Conservation (phyloP, 208 protist genomes). For the Acanthamoeba quina region DNA sequence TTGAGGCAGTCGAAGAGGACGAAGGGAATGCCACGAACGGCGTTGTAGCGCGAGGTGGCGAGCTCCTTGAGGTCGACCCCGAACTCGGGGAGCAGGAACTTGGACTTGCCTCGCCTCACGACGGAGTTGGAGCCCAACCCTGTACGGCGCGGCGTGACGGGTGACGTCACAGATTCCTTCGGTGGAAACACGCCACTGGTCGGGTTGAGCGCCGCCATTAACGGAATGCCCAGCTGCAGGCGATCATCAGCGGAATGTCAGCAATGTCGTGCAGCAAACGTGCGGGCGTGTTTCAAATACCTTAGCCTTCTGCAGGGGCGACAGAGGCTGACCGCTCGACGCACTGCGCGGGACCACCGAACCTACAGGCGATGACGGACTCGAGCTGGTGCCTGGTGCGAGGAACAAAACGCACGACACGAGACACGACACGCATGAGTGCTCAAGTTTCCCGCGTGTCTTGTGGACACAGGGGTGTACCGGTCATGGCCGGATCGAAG, state of each 20-base stretch:
- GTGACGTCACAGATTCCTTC: neutral
- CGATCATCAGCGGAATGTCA: neutral
- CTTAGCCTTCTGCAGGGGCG: neutral
- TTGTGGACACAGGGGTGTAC: neutral
- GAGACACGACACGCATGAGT: too few species aligned
- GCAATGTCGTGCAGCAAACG: neutral
- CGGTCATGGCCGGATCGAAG: neutral
- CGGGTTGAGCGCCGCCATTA: neutral
- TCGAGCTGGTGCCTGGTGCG: neutral
- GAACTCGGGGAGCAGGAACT: conserved; percentile 3
- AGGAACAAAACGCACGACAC: neutral
- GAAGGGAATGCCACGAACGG: neutral
- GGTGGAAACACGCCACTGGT: neutral
- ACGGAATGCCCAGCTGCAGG: neutral
- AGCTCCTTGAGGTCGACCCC: conserved; percentile 13
- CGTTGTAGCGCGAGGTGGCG: neutral
- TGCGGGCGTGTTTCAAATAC: neutral
- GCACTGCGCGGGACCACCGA: neutral
- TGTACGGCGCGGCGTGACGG: neutral
- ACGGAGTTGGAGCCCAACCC: neutral
- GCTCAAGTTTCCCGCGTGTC: too few species aligned
- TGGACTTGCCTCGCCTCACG: neutral
- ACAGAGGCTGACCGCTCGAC: neutral
- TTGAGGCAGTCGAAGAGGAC: neutral
- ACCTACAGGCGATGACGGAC: neutral